Evolutionary conservation across 148 eudicot genomes (phyloP), one percentile per base, ranked within the genome.

Genomic region (Rhododendron vialii): DNA sequence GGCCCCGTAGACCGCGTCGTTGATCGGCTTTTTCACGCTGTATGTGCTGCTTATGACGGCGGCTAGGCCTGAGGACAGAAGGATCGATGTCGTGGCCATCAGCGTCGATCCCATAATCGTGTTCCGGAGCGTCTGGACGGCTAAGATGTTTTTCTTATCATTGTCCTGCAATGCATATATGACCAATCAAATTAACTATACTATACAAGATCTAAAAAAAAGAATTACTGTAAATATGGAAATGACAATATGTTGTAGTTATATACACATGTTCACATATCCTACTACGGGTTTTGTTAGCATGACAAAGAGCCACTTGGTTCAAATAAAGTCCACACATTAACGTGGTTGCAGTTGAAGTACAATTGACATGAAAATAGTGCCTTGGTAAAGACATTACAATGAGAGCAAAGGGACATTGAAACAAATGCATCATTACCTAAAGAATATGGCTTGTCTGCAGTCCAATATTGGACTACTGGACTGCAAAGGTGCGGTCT

Each of bases 51-150:
- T 97, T 7, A 97, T 87, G 17, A 97, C 93, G 1, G 99, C 99
- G 1, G 99, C 98, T 11, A 97, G 85, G 4, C 99, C 99, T 0
- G 95, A 91, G 82, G 93, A 90, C 3, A 97, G 93, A 22, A 97
- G 98, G 91, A 97, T 95, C 0, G 98, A 97, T 0, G 99, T 97
- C 0, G 99, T 97, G 84, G 99, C 99, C 99, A 97, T 97, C 51
- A 97, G 86, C 50, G 99, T 97, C 82, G 96, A 91, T 74, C 98
- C 99, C 99, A 97, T 97, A 51, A 97, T 97, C 11, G 98, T 91
- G 94, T 97, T 97, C 18, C 99, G 82, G 5, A 97, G 90, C 0
- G 98, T 97, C 83, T 97, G 99, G 50, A 97, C 99, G 7, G 98
- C 99, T 73, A 97, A 50, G 47, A 97, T 95, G 92, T 95, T 95